phyloP scores from a whole-genome alignment of 169 alveolate species.

The Theileria annulata region DNA sequence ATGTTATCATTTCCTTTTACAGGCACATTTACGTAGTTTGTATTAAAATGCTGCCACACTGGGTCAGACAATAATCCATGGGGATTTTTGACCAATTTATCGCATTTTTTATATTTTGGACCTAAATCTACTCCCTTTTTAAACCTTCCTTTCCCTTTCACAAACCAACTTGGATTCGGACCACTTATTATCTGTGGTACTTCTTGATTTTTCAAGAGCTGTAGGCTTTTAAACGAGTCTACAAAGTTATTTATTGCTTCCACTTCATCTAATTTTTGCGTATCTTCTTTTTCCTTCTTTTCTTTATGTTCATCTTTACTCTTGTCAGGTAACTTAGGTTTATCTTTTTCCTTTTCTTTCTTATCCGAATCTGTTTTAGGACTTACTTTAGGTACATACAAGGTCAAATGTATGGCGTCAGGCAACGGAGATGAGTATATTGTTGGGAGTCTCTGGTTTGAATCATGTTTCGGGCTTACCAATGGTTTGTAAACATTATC shows the following conservation, averaged over 20 bases:
- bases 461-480: slow-evolving; percentile 51
- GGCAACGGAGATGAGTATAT: slow-evolving; percentile 58
- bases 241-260: slow-evolving; percentile 32
- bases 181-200: slow-evolving; percentile 60
- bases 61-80: slow-evolving; percentile 56
- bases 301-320: slow-evolving; percentile 2
- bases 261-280: not conserved
- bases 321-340: slow-evolving; percentile 1
- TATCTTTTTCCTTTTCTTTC: not conserved
- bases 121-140: slow-evolving; percentile 49
- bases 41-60: slow-evolving; percentile 53
- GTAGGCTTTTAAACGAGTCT: slow-evolving; percentile 12
- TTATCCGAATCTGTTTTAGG: not conserved
- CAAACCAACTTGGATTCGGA: slow-evolving; percentile 58
- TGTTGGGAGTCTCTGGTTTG: slow-evolving; percentile 48
- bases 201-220: slow-evolving; percentile 24
- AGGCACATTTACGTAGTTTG: not conserved
- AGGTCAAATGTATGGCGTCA: slow-evolving; percentile 55
- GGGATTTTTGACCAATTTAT: slow-evolving; percentile 9
- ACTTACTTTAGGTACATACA: slow-evolving; percentile 35
- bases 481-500: slow-evolving; percentile 56
- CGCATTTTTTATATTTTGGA: slow-evolving; percentile 19
- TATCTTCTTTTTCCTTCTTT: not conserved
- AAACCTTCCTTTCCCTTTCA: slow-evolving; percentile 15
- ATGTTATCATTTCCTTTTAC: not conserved